Evolutionary conservation across 148 eudicot species (phyloP).

Genomic region (Vaccinium corymbosum): DNA sequence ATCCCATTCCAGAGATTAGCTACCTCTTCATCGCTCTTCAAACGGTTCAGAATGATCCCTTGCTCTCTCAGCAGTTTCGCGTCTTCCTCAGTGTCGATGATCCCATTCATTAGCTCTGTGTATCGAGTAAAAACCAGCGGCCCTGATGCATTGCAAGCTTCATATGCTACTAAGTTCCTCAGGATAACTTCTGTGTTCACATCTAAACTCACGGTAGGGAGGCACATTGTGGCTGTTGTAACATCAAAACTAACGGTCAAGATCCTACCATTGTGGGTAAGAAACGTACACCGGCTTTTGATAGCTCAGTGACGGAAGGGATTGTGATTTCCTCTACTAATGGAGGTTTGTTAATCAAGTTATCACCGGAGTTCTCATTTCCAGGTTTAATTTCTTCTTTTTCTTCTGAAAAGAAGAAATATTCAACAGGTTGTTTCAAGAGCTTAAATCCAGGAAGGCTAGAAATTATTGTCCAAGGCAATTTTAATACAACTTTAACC

Average conservation of each 20-base stretch:
- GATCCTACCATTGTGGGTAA: conserved; percentile 24
- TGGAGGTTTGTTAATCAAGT: conserved; percentile 20
- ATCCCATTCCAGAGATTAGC: conserved; percentile 61
- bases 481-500: conserved; percentile 9
- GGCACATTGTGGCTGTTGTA: conserved; percentile 16
- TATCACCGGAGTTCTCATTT: neutral
- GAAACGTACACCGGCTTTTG: conserved; percentile 27
- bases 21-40: conserved; percentile 55
- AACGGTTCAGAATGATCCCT: conserved; percentile 44
- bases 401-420: conserved; percentile 19
- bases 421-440: conserved; percentile 23
- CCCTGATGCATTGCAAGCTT: conserved; percentile 35
- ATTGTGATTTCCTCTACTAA: conserved; percentile 31
- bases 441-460: conserved; percentile 16
- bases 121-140: conserved; percentile 45
- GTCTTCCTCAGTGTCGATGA: conserved; percentile 54
- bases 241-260: conserved; percentile 16
- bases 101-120: conserved; percentile 64
- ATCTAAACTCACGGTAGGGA: conserved; percentile 28
- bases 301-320: conserved; percentile 34
- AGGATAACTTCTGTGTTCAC: conserved; percentile 27
- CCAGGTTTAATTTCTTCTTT: conserved; percentile 12
- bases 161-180: conserved; percentile 53
- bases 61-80: conserved; percentile 44
- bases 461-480: conserved; percentile 25